Evolutionary conservation across 1,139 yeast species (phyloP).

Genomic region (Yamadazyma mexicana): DNA sequence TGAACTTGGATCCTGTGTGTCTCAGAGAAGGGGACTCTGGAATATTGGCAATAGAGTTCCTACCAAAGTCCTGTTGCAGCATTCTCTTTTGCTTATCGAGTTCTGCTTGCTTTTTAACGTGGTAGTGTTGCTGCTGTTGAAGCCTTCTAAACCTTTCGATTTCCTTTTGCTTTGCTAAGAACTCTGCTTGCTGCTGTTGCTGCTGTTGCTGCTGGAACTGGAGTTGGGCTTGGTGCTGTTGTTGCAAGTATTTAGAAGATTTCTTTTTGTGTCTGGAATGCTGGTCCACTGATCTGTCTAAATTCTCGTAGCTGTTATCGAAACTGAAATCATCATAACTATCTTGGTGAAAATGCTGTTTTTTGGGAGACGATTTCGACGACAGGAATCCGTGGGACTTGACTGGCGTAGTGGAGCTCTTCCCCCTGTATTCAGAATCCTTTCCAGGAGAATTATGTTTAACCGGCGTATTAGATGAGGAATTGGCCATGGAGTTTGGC

Average conservation of each 20-base stretch:
- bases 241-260: constrained; percentile 6
- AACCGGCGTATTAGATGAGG: constrained; percentile 16
- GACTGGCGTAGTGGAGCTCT: constrained; percentile 19
- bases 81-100: constrained; percentile 18
- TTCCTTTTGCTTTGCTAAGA: constrained; percentile 26
- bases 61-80: constrained; percentile 19
- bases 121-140: constrained; percentile 35
- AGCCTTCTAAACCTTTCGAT: constrained; percentile 31
- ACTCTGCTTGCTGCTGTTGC: constrained; percentile 7
- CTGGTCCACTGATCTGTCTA: constrained; percentile 17
- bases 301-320: constrained; percentile 28
- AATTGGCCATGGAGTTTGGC: constrained; percentile 18
- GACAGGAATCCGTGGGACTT: constrained; percentile 2
- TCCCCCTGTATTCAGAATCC: constrained; percentile 15
- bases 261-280: constrained; percentile 4
- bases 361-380: constrained; percentile 4
- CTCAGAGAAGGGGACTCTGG: constrained; percentile 14
- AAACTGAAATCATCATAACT: constrained; percentile 24
- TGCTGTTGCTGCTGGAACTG: background rate
- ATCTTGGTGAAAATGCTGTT: constrained; percentile 13
- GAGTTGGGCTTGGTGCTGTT: background rate
- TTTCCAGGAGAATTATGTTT: constrained; percentile 21
- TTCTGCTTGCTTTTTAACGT: constrained; percentile 22
- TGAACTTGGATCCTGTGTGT: constrained; percentile 14
- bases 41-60: constrained; percentile 14